phyloP scores from a whole-genome alignment of 257 asterid species.

The Ajuga chamaepitys region DNA sequence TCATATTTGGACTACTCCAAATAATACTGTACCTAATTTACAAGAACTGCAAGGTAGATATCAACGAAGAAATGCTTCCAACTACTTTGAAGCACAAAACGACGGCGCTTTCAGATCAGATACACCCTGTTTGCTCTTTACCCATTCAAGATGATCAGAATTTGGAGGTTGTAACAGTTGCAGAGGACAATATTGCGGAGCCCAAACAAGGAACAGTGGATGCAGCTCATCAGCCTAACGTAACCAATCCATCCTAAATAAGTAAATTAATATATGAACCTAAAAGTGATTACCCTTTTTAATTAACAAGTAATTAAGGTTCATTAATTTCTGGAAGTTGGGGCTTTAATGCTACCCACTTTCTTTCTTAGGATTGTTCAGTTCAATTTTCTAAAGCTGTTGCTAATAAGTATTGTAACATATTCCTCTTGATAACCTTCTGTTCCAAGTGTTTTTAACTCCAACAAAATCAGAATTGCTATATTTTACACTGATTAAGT shows the following conservation, averaged over 20 bases:
- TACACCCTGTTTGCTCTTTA: conserved; percentile 21
- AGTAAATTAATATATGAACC: background rate
- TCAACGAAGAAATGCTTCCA: conserved; percentile 20
- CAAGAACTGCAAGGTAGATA: conserved; percentile 22
- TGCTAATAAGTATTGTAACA: background rate
- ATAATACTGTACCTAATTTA: conserved; percentile 32
- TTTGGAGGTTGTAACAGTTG: background rate
- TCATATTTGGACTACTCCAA: conserved; percentile 45
- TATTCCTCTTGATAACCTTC: background rate
- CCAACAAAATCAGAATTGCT: no score
- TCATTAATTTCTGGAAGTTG: background rate
- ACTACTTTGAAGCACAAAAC: conserved; percentile 3
- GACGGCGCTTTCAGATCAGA: conserved; percentile 8
- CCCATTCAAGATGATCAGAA: conserved; percentile 11
- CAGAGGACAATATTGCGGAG: background rate
- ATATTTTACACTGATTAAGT: no score
- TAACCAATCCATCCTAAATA: background rate
- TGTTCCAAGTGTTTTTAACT: no score
- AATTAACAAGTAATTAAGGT: background rate
- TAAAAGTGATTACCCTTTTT: background rate
- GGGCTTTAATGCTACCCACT: background rate
- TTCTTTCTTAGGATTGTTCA: no score
- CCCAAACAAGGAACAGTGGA: background rate
- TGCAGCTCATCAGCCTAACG: background rate
- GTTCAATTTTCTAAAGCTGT: background rate